Percentiles rank a stretch among this genome's conserved stretches.
Evolutionary conservation across 306 rosid species (phyloP).

Genomic region (Gastrolobium bilobum): DNA sequence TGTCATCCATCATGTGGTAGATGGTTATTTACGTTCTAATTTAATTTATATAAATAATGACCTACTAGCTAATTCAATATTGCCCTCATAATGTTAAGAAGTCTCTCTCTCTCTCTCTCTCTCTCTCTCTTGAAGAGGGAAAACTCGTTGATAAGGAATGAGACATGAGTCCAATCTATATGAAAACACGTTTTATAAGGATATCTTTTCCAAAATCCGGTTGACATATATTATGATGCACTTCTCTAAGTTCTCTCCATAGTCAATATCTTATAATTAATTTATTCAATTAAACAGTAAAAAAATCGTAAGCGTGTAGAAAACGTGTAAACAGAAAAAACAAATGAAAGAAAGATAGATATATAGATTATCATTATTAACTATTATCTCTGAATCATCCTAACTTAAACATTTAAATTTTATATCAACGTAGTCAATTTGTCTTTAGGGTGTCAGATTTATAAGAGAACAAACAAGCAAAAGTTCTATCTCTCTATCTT

Average conservation of each 20-base stretch:
- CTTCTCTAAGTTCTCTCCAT: not conserved
- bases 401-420: not conserved
- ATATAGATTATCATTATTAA: not conserved
- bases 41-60: not conserved
- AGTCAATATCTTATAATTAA: not conserved
- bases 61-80: not conserved
- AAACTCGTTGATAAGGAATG: constrained; percentile 6
- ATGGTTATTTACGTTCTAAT: constrained; percentile 13
- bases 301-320: not conserved
- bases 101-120: no score
- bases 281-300: not conserved
- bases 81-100: not conserved
- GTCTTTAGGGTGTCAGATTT: not conserved
- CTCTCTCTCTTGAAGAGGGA: not conserved
- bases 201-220: not conserved
- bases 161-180: not conserved
- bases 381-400: not conserved
- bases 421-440: constrained; percentile 34
- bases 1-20: constrained; percentile 18
- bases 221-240: not conserved
- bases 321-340: not conserved
- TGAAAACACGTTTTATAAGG: not conserved
- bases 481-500: not conserved
- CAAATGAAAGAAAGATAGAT: not conserved
- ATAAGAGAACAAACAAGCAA: not conserved